These are phyloP conservation scores for Rosa chinensis DNA, from an alignment of 306 rosid species.

Conservation along the genomic window DNA sequence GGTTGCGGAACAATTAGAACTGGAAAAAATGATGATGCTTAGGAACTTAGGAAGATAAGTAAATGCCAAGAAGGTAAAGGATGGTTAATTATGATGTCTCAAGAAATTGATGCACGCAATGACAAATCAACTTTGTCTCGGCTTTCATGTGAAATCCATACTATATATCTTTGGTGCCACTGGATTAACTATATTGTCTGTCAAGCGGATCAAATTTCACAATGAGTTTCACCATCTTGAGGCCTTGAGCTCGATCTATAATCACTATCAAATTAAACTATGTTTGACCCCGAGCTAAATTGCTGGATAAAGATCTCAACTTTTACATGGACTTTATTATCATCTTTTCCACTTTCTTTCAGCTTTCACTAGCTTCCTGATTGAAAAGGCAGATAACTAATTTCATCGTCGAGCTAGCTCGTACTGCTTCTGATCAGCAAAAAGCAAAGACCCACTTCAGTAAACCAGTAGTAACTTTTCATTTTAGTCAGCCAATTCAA, in stretches of 20 bases:
- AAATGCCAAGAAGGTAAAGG: neutral
- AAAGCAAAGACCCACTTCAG: slow-evolving; percentile 2
- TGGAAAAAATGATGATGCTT: slow-evolving; percentile 14
- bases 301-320: neutral
- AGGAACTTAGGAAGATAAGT: slow-evolving; percentile 25
- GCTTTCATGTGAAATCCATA: neutral
- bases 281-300: neutral
- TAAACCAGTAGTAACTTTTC: neutral
- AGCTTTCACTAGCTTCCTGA: slow-evolving; percentile 12
- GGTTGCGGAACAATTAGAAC: slow-evolving; percentile 6
- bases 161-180: neutral
- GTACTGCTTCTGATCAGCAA: slow-evolving; percentile 4
- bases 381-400: neutral
- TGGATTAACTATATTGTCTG: neutral
- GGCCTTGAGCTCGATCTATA: neutral
- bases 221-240: neutral
- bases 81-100: neutral
- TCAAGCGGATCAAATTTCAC: neutral
- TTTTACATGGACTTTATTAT: slow-evolving; percentile 1
- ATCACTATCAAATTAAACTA: neutral
- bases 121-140: slow-evolving; percentile 1
- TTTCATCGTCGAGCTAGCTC: slow-evolving; percentile 1
- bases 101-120: slow-evolving; percentile 10
- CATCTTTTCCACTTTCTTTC: neutral
- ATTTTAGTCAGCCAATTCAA: neutral